Base-by-base conservation (phyloP, 257 asterid species). In the Cinchona pubescens region DNA sequence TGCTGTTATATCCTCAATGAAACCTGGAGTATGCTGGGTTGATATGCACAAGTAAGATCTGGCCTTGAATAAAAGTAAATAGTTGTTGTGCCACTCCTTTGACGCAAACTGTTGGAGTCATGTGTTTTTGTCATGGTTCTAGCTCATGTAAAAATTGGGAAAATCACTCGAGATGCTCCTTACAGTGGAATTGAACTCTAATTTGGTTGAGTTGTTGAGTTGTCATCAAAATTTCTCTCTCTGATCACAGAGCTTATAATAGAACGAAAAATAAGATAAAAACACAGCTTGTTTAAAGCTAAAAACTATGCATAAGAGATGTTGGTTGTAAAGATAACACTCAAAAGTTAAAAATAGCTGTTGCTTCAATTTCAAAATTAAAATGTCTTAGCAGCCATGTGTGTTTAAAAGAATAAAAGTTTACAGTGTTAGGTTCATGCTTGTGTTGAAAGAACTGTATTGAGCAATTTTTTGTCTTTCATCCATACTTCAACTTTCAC, bases 21-120 rank as follows among this genome's bases (percentile, higher is more conserved):
- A 75, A 53, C 98, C 97, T 77, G 98, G 99, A 86, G 93, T 91
- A 65, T 80, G 84, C 84, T 94, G 97, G 98, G 96, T 92, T 46
- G 83, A 94, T 85, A 94, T 92, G 99, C 98, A 94, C 92, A 87
- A 70, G 99, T 92, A 92, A 85, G 90, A 80, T 67, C 68, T 43
- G 71, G 69, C 71, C 61, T 73, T 77, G 53, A 40, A 32, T 53
- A 70, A 27, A 34, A 70, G 64, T 70, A 67, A 51, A 46, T 71
- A 64, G 75, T 37, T 58, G n/a, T 35, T 81, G 69, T 46, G 51
- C n/a, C 19, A 46, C 51, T 46, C 51, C 13, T 46, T 46, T 12
- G 51, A 46, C 4, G 51, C 2, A 46, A 46, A 46, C 14, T 46
- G 15, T 2, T 14, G 13, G 16, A 15, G 15, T 37, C 30, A 35